phyloP scores from a whole-genome alignment of 75 land plant genomes.

The Sequoia sempervirens region DNA sequence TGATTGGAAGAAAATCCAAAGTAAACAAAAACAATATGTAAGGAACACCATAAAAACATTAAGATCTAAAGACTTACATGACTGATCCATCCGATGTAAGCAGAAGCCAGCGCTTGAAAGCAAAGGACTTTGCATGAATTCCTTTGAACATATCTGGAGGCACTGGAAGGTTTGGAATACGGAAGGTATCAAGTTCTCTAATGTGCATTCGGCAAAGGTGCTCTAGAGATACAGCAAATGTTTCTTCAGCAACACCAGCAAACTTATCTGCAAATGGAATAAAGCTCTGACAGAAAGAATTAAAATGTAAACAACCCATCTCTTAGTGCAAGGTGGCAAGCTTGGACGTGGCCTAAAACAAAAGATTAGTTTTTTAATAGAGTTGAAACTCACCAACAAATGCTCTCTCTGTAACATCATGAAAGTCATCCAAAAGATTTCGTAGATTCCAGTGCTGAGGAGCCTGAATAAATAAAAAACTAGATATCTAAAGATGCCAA shows the following conservation, averaged over 20 bases:
- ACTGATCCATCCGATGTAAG: slow-evolving; percentile 67
- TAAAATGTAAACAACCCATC: not conserved
- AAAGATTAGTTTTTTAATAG: not conserved
- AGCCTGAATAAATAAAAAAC: slow-evolving; percentile 36
- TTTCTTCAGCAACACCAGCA: slow-evolving; percentile 50
- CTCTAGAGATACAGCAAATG: slow-evolving; percentile 43
- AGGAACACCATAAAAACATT: not conserved
- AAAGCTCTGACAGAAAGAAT: not conserved
- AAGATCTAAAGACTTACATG: slow-evolving; percentile 26
- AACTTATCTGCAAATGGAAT: slow-evolving; percentile 46
- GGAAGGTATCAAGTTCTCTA: slow-evolving; percentile 34
- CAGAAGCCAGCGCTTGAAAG: slow-evolving; percentile 79
- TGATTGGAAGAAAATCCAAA: slow-evolving; percentile 2
- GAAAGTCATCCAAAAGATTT: slow-evolving; percentile 65
- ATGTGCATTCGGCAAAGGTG: slow-evolving; percentile 21
- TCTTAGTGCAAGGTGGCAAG: not conserved
- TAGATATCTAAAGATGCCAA: not conserved
- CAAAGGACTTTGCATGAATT: slow-evolving; percentile 49
- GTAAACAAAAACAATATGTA: not conserved
- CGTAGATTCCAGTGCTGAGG: slow-evolving; percentile 72
- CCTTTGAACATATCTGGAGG: slow-evolving; percentile 63
- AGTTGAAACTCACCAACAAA: slow-evolving; percentile 31
- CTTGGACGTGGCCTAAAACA: not conserved
- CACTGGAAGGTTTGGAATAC: slow-evolving; percentile 61
- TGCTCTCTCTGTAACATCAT: slow-evolving; percentile 34